A percentile compares a stretch with the other conserved stretches of the same genome.
phyloP scores from a whole-genome alignment of 352 stramenopile species.

The Phytopythium cucurbitacearum region DNA sequence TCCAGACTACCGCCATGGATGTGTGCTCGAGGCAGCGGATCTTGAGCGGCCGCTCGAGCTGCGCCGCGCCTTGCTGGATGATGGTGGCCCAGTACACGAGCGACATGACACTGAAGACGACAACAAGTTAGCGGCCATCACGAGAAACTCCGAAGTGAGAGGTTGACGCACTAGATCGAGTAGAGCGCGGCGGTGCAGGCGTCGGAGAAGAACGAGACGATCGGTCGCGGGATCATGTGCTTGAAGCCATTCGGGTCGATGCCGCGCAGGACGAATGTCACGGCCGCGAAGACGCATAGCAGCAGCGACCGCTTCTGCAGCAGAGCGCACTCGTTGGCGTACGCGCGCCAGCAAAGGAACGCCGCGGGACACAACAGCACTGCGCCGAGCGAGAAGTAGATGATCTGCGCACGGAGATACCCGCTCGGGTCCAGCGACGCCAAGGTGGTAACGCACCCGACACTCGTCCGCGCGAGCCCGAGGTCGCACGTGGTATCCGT shows the following conservation, averaged over 20 bases:
- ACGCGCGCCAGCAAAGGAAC: constrained; percentile 25
- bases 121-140: background rate
- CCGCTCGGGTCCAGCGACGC: constrained; percentile 19
- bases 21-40: constrained; percentile 23
- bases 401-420: constrained; percentile 26
- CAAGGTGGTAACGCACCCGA: constrained; percentile 21
- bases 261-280: constrained; percentile 28
- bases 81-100: constrained; percentile 34
- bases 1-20: constrained; percentile 24
- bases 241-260: constrained; percentile 32
- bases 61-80: constrained; percentile 24
- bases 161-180: constrained; percentile 33
- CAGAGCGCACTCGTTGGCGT: constrained; percentile 22
- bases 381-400: constrained; percentile 20
- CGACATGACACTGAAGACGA: constrained; percentile 20
- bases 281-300: constrained; percentile 28
- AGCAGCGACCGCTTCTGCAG: constrained; percentile 36
- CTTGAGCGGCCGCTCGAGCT: constrained; percentile 13
- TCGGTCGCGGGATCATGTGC: constrained; percentile 27
- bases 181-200: constrained; percentile 37
- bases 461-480: constrained; percentile 18
- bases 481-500: constrained; percentile 25
- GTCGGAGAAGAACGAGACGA: constrained; percentile 33
- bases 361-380: constrained; percentile 16
- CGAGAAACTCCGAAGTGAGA: background rate